Base-by-base conservation (phyloP, 2,329 filamentous ascomycete genomes). In the Cladophialophora bantiana region DNA sequence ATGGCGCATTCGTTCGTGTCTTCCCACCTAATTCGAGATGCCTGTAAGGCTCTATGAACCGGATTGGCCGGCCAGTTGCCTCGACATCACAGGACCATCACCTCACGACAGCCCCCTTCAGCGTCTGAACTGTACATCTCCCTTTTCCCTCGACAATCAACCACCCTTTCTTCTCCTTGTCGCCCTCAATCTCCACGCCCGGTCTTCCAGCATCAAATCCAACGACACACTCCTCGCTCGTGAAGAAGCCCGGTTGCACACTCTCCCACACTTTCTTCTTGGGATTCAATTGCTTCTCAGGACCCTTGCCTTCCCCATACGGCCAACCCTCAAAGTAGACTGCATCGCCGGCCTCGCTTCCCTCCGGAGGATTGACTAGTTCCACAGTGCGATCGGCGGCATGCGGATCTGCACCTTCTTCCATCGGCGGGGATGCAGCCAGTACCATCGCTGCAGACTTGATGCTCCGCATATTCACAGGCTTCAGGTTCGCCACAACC, bases 181-280 rank as follows among this genome's bases (percentile, higher is more conserved):
- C 59, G 20, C 59, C 59, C 12, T 54, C 59, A 40, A 61, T 61
- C 69, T 89, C 86, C 78, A 90, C 90, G 75, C 90, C 88, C 40
- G 97, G 92, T 54, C 84, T 88, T 53, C 81, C 85, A 2, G 91
- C 91, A 75, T 98, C 91, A 77, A 98, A 99, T 0, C 86, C 93
- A 40, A 97, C 94, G 80, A 94, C 91, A 59, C 94, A 84, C 55
- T 79, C 81, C 7, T 90, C 90, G 1, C 90, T 96, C 7, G 94
- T 99, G 35, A 92, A 96, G 82, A 98, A 98, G 0, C 94, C 95
- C 0, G 94, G 93, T 85, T 98, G 94, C 81, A 97, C 92, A 9
- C 86, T 92, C 85, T 99, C 95, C 94, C 94, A 98, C 68, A 98
- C 84, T 89, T 98, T 98, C 89, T 98, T 99, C 90, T 99, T 99